These are phyloP conservation scores for Boletus speciosus DNA, from an alignment of 768 basidiomycete genomes.

Conservation along the genomic window DNA sequence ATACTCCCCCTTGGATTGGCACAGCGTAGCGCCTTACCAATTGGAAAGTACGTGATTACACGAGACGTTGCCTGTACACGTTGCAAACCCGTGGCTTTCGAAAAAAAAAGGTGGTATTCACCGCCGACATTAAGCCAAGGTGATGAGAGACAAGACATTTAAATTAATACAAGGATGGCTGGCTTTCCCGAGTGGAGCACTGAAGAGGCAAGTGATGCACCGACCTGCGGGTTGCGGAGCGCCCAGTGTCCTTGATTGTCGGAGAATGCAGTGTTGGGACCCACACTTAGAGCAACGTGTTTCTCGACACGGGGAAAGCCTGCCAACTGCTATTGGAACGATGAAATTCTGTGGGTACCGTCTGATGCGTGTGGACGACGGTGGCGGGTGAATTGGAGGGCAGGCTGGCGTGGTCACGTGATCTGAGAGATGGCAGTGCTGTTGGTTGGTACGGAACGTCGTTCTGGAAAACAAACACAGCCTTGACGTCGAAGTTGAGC, in stretches of 20 bases:
- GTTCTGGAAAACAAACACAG: slow-evolving; percentile 20
- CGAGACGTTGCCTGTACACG: slow-evolving; percentile 10
- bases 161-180: background rate
- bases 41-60: slow-evolving; percentile 15
- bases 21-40: slow-evolving; percentile 3
- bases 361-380: background rate
- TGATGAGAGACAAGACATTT: no score
- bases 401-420: slow-evolving; percentile 13
- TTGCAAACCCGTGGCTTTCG: slow-evolving; percentile 15
- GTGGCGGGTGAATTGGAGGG: background rate
- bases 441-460: background rate
- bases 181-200: background rate
- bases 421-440: slow-evolving; percentile 2
- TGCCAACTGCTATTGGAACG: slow-evolving; percentile 4
- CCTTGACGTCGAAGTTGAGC: background rate
- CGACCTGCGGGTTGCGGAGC: slow-evolving; percentile 10
- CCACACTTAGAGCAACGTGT: slow-evolving; percentile 1
- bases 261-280: slow-evolving; percentile 8
- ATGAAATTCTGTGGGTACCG: background rate
- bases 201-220: background rate
- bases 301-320: background rate
- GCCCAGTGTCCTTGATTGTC: slow-evolving; percentile 18
- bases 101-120: background rate
- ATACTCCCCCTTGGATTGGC: no score
- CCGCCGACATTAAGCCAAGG: background rate